Evolutionary conservation across 257 asterid genomes (phyloP), one percentile per base, ranked within the genome.

Genomic region (Solanum ossicruentum): DNA sequence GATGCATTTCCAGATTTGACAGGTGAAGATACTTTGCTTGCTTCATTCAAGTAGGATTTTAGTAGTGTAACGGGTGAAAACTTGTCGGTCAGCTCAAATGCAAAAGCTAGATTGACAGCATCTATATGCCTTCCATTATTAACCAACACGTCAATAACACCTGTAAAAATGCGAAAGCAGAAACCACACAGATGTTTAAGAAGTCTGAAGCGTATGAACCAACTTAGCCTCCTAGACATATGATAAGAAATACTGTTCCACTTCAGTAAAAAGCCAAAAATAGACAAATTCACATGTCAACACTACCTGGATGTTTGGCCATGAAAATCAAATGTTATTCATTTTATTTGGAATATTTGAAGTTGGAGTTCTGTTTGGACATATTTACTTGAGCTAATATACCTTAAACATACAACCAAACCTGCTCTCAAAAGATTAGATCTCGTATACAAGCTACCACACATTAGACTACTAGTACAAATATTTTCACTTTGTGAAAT

Each of bases 81-180:
- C 89, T 90, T 97, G 84, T 92, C 88, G 3, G 97, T 95, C 81
- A 94, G 98, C 88, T 92, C 98, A 86, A 95, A 97, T 21, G 98
- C 96, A 90, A 94, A 91, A 83, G 97, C 98, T 84, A 97, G 89
- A 88, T 97, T 97, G 89, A 95, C 99, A 87, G 99, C 99, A 91
- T 97, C 99, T 80, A 97, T 92, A 75, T 94, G 99, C 84, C 97
- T 93, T 81, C 98, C 99, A 85, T 88, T 95, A 92, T 88, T 95
- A 77, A 94, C 88, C 92, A 97, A 87, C 84, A 93, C 97, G 87
- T 89, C 92, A 89, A 95, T 92, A 77, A 95, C 98, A 86, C 99
- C 99, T 97, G 95, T 81, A 85, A n/a, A 86, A 41, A 84, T 81
- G 77, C 84, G 87, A 18, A 72, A 51, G 51, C 66, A 85, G 81